phyloP scores from a whole-genome alignment of 2,329 filamentous ascomycete species.

The Pseudogymnoascus sp. region DNA sequence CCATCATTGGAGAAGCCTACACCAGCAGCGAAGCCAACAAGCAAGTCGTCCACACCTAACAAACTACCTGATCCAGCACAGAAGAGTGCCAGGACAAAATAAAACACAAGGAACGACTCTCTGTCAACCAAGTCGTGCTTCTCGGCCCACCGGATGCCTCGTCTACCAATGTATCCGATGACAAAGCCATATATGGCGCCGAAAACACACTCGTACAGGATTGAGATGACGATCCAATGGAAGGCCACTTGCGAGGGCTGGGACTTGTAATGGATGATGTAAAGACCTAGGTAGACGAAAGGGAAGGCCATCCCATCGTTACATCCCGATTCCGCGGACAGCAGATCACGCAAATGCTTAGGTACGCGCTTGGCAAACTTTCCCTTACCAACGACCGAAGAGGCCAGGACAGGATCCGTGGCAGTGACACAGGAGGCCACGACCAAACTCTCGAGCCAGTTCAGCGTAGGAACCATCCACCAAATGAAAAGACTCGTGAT shows the following conservation, averaged over 20 bases:
- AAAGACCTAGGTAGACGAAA: constrained; percentile 88
- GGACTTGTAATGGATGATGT: constrained; percentile 75
- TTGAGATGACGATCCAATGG: constrained; percentile 82
- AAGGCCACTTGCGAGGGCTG: constrained; percentile 62
- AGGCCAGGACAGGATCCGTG: constrained; percentile 92
- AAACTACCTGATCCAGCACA: constrained; percentile 90
- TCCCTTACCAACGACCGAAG: constrained; percentile 95
- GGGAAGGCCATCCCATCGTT: constrained; percentile 99
- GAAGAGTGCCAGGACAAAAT: constrained; percentile 93
- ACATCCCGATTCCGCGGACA: constrained; percentile 95
- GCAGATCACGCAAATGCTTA: constrained; percentile 89
- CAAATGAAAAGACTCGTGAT: constrained; percentile 89
- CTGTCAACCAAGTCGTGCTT: constrained; percentile 80
- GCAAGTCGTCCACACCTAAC: constrained; percentile 83
- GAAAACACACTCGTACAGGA: constrained; percentile 94
- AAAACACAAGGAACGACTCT: constrained; percentile 97
- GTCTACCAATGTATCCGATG: constrained; percentile 83
- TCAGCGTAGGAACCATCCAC: constrained; percentile 74
- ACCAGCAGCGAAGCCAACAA: constrained; percentile 89
- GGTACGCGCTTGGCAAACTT: constrained; percentile 97
- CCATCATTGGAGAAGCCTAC: constrained; percentile 99
- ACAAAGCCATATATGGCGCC: constrained; percentile 82
- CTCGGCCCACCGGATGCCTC: constrained; percentile 84
- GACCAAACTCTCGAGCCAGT: constrained; percentile 83
- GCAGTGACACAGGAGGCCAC: constrained; percentile 92